phyloP scores from a whole-genome alignment of 176 grass and related monocot genomes.

The Canna indica region DNA sequence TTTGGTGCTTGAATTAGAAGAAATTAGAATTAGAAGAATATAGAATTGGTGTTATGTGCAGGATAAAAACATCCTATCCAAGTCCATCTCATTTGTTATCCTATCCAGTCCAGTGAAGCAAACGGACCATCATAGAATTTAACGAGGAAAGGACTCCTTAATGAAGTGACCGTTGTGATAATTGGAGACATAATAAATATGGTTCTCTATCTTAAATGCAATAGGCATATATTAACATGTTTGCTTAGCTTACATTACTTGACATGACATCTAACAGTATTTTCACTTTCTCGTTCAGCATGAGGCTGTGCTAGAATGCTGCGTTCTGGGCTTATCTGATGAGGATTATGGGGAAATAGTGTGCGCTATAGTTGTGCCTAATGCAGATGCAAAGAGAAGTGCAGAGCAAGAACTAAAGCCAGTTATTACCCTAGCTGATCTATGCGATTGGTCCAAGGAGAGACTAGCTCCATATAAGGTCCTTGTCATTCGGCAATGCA shows the following conservation, averaged over 20 bases:
- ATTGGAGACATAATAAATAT: background rate
- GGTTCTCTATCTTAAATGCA: background rate
- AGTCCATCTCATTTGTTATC: too few species aligned
- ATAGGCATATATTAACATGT: background rate
- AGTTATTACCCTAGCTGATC: slow-evolving; percentile 54
- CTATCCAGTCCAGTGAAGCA: too few species aligned
- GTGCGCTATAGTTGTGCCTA: slow-evolving; percentile 69
- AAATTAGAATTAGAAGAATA: too few species aligned
- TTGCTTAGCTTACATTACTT: background rate
- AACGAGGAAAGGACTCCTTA: background rate
- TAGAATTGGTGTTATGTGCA: too few species aligned
- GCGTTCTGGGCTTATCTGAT: slow-evolving; percentile 70
- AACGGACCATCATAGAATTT: background rate
- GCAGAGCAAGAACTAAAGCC: slow-evolving; percentile 42
- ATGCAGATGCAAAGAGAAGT: slow-evolving; percentile 41
- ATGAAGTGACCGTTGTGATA: background rate
- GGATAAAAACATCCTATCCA: too few species aligned
- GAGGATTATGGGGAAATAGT: slow-evolving; percentile 83
- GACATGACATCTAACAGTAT: background rate
- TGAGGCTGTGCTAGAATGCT: slow-evolving; percentile 56
- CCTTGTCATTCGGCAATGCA: slow-evolving; percentile 4
- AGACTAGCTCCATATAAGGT: slow-evolving; percentile 98
- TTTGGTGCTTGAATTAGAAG: too few species aligned
- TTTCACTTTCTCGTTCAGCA: slow-evolving; percentile 33
- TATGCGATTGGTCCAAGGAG: slow-evolving; percentile 73